Conservation (phyloP, 805 yeast species). For the Kuraishia molischiana region DNA sequence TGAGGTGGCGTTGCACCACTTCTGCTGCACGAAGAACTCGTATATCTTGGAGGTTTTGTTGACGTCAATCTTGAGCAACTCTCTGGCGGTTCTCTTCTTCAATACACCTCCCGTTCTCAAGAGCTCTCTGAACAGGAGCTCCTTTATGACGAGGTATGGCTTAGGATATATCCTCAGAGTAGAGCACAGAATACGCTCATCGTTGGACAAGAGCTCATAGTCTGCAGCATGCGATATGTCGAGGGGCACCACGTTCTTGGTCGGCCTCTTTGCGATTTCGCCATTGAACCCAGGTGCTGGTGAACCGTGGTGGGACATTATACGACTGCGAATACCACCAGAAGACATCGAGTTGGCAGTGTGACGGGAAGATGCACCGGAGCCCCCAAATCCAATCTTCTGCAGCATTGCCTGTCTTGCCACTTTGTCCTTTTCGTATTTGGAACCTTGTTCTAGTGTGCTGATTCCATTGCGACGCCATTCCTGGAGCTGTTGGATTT, state of each 20-base stretch:
- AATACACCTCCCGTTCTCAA: constrained; percentile 75
- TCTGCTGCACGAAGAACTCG: constrained; percentile 88
- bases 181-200: constrained; percentile 80
- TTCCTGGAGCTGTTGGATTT: constrained; percentile 85
- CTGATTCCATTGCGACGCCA: constrained; percentile 90
- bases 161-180: constrained; percentile 82
- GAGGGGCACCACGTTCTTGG: constrained; percentile 32
- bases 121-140: constrained; percentile 78
- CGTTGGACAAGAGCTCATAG: constrained; percentile 72
- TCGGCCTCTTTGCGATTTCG: constrained; percentile 28
- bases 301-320: constrained; percentile 6
- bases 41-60: constrained; percentile 79
- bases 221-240: constrained; percentile 78
- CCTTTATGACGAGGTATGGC: constrained; percentile 89
- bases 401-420: constrained; percentile 32
- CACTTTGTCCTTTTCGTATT: constrained; percentile 82
- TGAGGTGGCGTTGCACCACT: constrained; percentile 52
- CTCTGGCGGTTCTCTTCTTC: constrained; percentile 81
- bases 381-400: constrained; percentile 10
- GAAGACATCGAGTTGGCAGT: constrained; percentile 7
- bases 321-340: constrained; percentile 6
- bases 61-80: constrained; percentile 74
- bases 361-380: constrained; percentile 8
- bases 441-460: constrained; percentile 69
- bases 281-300: constrained; percentile 18